These are phyloP conservation scores for Neoascochyta sp. DNA, from an alignment of 2,329 filamentous ascomycete genomes.

Conservation along the genomic window DNA sequence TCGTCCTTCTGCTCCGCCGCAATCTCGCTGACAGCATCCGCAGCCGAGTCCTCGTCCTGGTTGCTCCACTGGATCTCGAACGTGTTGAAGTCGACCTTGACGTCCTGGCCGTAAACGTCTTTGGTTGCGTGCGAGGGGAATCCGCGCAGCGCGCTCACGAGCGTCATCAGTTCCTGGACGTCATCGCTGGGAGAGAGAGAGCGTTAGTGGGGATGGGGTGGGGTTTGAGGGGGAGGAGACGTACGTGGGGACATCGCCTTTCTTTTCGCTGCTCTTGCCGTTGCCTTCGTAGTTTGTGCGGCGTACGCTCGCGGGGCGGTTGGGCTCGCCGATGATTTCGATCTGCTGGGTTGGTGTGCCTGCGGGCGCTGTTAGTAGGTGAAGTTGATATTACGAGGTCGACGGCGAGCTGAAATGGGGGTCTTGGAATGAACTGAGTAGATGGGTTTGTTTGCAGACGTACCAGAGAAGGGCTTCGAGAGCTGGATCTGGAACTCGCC, in stretches of 20 bases:
- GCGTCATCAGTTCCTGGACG: conserved; percentile 39
- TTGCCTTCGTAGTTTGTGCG: conserved; percentile 30
- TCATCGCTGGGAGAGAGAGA: conserved; percentile 25
- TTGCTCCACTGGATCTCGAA: conserved; percentile 45
- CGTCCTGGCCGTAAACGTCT: conserved; percentile 41
- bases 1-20: conserved; percentile 43
- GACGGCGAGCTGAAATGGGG: too few species aligned
- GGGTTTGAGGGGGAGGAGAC: neutral
- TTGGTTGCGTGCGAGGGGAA: conserved; percentile 39
- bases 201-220: conserved; percentile 11
- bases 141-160: conserved; percentile 39
- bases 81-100: conserved; percentile 41
- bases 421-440: conserved; percentile 12
- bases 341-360: conserved; percentile 27
- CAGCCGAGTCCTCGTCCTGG: conserved; percentile 37
- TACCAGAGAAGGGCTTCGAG: conserved; percentile 26
- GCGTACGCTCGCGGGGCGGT: conserved; percentile 38
- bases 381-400: too few species aligned
- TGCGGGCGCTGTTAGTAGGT: too few species aligned
- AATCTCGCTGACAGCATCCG: conserved; percentile 31
- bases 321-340: conserved; percentile 42
- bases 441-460: neutral
- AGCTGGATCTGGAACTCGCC: conserved; percentile 69
- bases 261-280: conserved; percentile 36
- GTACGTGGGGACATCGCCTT: conserved; percentile 35